Evolutionary conservation across 2,329 filamentous ascomycete species (phyloP).

Genomic region (Trichoderma arundinaceum): DNA sequence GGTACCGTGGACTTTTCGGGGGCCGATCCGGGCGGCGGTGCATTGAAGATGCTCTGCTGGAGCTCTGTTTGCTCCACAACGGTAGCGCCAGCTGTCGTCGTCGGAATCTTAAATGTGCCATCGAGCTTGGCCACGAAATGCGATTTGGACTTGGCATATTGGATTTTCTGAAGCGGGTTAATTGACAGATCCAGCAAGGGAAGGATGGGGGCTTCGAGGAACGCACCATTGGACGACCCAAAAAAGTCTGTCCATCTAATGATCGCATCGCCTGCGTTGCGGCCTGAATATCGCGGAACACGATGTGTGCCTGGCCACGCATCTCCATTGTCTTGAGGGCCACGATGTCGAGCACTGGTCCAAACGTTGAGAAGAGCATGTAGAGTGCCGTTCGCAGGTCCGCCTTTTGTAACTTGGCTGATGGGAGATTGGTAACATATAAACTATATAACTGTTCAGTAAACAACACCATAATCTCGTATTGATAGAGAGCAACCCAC

Average conservation of each 20-base stretch:
- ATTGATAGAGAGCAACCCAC: conserved; percentile 53
- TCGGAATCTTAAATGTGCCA: conserved; percentile 80
- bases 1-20: conserved; percentile 55
- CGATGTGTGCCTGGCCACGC: conserved; percentile 93
- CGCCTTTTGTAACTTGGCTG: conserved; percentile 85
- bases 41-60: conserved; percentile 81
- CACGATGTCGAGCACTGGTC: conserved; percentile 88
- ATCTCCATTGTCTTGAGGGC: conserved; percentile 88
- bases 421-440: conserved; percentile 84
- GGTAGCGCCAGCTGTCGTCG: conserved; percentile 55
- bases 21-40: conserved; percentile 60
- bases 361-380: conserved; percentile 92
- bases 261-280: conserved; percentile 92
- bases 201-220: neutral
- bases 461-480: neutral
- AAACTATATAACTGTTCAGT: conserved; percentile 59
- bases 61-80: conserved; percentile 71
- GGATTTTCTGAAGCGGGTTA: conserved; percentile 69
- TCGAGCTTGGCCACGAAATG: conserved; percentile 89
- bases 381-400: conserved; percentile 89
- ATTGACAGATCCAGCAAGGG: neutral
- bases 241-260: conserved; percentile 83
- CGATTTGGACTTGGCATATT: conserved; percentile 89
- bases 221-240: conserved; percentile 83
- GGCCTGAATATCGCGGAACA: conserved; percentile 87